Percentiles rank a stretch among this genome's conserved stretches.
phyloP scores from a whole-genome alignment of 352 stramenopile genomes.

The Pseudoperonospora humuli region DNA sequence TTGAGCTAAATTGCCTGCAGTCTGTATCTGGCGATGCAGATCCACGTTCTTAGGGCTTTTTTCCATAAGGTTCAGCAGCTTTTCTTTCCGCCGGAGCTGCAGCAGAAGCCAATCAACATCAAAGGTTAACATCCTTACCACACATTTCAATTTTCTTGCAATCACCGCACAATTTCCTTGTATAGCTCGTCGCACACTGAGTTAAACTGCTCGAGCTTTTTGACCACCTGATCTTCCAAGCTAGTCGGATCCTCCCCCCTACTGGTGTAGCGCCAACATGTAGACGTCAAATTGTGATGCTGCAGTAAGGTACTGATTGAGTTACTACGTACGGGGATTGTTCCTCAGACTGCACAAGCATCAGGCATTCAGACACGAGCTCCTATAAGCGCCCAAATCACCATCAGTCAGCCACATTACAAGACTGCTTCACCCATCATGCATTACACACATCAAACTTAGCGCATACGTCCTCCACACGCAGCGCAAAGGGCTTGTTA shows the following conservation, averaged over 20 bases:
- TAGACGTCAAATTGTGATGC: not conserved
- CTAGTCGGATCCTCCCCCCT: constrained; percentile 27
- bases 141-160: not conserved
- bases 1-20: constrained; percentile 71
- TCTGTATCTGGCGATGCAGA: constrained; percentile 81
- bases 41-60: constrained; percentile 79
- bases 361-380: constrained; percentile 65
- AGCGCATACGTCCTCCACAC: constrained; percentile 75
- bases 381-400: constrained; percentile 28
- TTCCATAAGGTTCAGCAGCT: constrained; percentile 78
- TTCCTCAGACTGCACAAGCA: constrained; percentile 72
- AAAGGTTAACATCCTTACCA: constrained; percentile 1
- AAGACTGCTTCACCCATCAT: not conserved
- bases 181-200: constrained; percentile 84
- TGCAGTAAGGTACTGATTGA: not conserved
- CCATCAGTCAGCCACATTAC: constrained; percentile 4
- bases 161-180: constrained; percentile 69
- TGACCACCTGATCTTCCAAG: constrained; percentile 71
- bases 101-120: constrained; percentile 1
- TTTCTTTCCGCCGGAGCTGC: constrained; percentile 76
- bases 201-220: constrained; percentile 86
- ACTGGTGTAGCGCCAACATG: constrained; percentile 9
- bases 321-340: constrained; percentile 52
- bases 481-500: constrained; percentile 83
- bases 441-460: constrained; percentile 62